Evolutionary conservation across 2,329 filamentous ascomycete genomes (phyloP).

Genomic region (Neonectria punicea): DNA sequence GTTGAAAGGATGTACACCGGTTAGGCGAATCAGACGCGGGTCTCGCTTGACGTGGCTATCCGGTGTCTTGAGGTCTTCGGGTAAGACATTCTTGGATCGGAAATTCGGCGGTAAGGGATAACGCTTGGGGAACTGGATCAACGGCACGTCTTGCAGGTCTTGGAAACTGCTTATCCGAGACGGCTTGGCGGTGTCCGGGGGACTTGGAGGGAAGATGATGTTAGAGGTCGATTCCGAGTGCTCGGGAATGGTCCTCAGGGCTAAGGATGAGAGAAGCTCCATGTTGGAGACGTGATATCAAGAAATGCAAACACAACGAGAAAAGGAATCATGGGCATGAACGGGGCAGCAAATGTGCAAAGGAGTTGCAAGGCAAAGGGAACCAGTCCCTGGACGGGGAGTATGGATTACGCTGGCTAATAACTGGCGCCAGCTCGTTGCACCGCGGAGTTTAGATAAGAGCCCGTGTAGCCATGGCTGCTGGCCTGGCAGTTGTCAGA

Average conservation of each 20-base stretch:
- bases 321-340: background rate
- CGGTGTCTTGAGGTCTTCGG: slow-evolving; percentile 84
- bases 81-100: slow-evolving; percentile 69
- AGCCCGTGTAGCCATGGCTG: slow-evolving; percentile 16
- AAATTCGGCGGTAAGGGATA: slow-evolving; percentile 78
- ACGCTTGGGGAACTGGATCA: slow-evolving; percentile 26
- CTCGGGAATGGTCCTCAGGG: slow-evolving; percentile 24
- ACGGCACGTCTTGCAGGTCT: slow-evolving; percentile 27
- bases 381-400: slow-evolving; percentile 1
- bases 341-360: slow-evolving; percentile 5
- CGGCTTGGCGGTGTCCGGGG: slow-evolving; percentile 52
- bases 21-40: slow-evolving; percentile 83
- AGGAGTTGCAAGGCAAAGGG: slow-evolving; percentile 3
- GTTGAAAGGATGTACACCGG: slow-evolving; percentile 91
- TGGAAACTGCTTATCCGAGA: slow-evolving; percentile 50
- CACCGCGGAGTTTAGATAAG: slow-evolving; percentile 14
- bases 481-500: slow-evolving; percentile 15
- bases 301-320: background rate
- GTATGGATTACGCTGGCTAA: slow-evolving; percentile 24
- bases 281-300: slow-evolving; percentile 23
- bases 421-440: slow-evolving; percentile 19
- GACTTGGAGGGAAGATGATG: slow-evolving; percentile 50
- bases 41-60: slow-evolving; percentile 85
- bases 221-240: slow-evolving; percentile 19
- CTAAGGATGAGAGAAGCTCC: slow-evolving; percentile 33